Percentiles rank a stretch among this genome's conserved stretches.
These are phyloP conservation scores for Amaranthus palmeri DNA, from an alignment of 148 eudicot species.

Conservation along the genomic window DNA sequence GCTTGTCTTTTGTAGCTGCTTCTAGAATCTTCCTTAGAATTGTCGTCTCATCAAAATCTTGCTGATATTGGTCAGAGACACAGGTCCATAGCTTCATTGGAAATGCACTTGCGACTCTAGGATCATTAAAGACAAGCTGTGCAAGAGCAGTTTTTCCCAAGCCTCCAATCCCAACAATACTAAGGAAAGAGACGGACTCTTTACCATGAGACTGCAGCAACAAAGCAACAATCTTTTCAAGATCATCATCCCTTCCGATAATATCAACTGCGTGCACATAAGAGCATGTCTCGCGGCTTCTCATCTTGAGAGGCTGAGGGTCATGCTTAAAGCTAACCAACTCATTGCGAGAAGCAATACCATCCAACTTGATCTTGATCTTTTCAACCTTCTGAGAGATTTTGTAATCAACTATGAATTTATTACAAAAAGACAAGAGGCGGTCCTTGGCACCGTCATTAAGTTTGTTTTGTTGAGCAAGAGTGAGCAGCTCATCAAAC, in stretches of 20 bases:
- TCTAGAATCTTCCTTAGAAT: slow-evolving; percentile 1
- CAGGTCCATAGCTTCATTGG: slow-evolving; percentile 1
- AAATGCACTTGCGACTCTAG: not conserved
- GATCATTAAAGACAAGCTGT: slow-evolving; percentile 1
- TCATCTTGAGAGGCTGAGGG: not conserved
- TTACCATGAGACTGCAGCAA: not conserved
- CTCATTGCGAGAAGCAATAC: not conserved
- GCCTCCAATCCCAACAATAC: slow-evolving; percentile 2
- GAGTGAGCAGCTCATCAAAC: slow-evolving; percentile 1
- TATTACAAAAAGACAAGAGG: not conserved
- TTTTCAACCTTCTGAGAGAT: not conserved
- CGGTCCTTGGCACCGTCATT: not conserved
- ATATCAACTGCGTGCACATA: not conserved
- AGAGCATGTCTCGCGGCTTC: not conserved
- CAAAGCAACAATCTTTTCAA: not conserved
- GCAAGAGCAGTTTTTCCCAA: slow-evolving; percentile 3
- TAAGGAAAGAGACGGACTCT: not conserved
- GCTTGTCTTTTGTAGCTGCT: not conserved
- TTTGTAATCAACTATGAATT: not conserved
- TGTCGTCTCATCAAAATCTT: not conserved
- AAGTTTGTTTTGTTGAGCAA: not conserved
- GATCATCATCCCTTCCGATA: slow-evolving; percentile 2
- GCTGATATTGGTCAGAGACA: slow-evolving; percentile 2
- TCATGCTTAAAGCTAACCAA: not conserved
- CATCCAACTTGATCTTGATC: not conserved